Percentiles rank a stretch among this genome's conserved stretches.
These are phyloP conservation scores for Ophiorrhiza pumila DNA, from an alignment of 257 asterid species.

Conservation along the genomic window DNA sequence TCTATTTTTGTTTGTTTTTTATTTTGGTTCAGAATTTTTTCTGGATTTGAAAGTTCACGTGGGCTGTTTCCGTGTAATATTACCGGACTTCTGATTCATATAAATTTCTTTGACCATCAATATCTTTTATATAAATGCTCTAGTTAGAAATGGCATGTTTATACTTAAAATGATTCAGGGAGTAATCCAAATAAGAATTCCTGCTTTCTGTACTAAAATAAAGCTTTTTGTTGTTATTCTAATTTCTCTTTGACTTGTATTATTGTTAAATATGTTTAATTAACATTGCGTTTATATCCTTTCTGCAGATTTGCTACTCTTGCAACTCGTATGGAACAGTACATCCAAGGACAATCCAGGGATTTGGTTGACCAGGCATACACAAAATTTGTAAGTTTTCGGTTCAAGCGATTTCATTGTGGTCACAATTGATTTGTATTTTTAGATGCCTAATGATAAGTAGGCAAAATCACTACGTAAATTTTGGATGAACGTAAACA, in stretches of 20 bases:
- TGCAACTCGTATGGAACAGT: conserved; percentile 99
- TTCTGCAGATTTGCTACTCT: conserved; percentile 75
- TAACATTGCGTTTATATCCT: conserved; percentile 8
- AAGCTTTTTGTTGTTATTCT: not conserved
- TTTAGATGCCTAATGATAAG: conserved; percentile 3
- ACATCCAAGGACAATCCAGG: conserved; percentile 94
- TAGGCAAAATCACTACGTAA: not conserved
- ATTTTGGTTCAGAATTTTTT: not conserved
- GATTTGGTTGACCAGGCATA: conserved; percentile 99
- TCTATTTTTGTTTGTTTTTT: not conserved
- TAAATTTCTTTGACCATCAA: not conserved
- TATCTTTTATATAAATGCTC: not conserved
- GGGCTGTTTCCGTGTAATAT: not conserved
- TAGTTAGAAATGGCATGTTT: not conserved
- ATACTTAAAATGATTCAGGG: not conserved
- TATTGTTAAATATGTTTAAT: not conserved
- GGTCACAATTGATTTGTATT: not conserved
- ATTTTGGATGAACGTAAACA: not conserved
- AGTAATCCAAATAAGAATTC: not conserved
- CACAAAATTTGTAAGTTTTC: conserved; percentile 66
- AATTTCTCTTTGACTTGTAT: not conserved
- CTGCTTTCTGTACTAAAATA: not conserved
- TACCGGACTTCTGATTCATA: not conserved
- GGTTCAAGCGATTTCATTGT: not conserved
- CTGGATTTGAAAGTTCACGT: not conserved